phyloP scores from a whole-genome alignment of 371 early-diverging fungal species.

The Saksenaea oblongispora region DNA sequence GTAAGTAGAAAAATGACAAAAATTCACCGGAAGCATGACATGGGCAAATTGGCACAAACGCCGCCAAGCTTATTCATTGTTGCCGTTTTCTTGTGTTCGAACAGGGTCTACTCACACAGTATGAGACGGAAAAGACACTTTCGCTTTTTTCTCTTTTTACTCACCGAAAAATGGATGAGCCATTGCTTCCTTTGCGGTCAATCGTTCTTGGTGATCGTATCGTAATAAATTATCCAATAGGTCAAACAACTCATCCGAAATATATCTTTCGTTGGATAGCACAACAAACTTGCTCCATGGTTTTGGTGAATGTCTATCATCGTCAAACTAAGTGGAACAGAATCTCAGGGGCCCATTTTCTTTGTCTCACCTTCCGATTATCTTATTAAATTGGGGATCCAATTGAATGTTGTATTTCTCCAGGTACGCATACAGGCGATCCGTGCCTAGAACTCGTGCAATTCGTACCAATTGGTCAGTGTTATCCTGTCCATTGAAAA shows the following conservation, averaged over 20 bases:
- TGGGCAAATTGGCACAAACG: not conserved
- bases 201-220: slow-evolving; percentile 98
- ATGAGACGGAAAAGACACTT: not conserved
- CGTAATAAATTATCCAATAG: slow-evolving; percentile 92
- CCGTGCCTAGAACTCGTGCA: slow-evolving; percentile 95
- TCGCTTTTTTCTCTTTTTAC: not conserved
- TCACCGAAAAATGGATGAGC: slow-evolving; percentile 90
- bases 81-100: not conserved
- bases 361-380: slow-evolving; percentile 60
- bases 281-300: slow-evolving; percentile 93
- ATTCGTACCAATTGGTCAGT: slow-evolving; percentile 98
- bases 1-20: not conserved
- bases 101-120: not conserved
- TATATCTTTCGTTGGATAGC: slow-evolving; percentile 87
- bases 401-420: slow-evolving; percentile 94
- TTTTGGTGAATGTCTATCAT: slow-evolving; percentile 85
- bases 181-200: slow-evolving; percentile 97
- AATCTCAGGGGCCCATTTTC: not conserved
- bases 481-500: slow-evolving; percentile 99
- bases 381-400: slow-evolving; percentile 84
- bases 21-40: not conserved
- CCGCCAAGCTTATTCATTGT: not conserved
- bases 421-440: slow-evolving; percentile 88
- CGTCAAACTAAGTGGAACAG: not conserved
- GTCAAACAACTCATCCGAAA: slow-evolving; percentile 90